Conservation (phyloP, 1,139 yeast species). For the Hyphopichia burtonii region DNA sequence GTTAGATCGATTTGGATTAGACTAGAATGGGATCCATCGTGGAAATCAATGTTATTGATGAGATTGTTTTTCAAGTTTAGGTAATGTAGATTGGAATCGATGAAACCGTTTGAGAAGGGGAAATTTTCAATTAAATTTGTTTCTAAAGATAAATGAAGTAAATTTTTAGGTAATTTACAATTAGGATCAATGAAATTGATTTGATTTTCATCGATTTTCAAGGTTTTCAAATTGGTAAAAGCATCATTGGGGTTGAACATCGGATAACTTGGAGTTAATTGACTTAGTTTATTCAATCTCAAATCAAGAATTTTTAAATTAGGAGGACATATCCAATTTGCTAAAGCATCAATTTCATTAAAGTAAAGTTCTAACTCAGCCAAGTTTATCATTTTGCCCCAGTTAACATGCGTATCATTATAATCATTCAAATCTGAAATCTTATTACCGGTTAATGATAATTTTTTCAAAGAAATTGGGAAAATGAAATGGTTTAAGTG, state of each 20-base stretch:
- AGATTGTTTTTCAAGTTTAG: conserved; percentile 22
- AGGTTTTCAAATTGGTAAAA: not conserved
- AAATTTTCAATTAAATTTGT: conserved; percentile 10
- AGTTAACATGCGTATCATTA: conserved; percentile 13
- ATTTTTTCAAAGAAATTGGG: conserved; percentile 21
- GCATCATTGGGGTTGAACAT: conserved; percentile 7
- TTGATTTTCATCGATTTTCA: conserved; percentile 14
- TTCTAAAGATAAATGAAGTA: conserved; percentile 10
- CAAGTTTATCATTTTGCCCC: conserved; percentile 24
- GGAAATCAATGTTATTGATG: conserved; percentile 7
- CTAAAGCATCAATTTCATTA: conserved; percentile 19
- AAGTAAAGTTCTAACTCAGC: conserved; percentile 22
- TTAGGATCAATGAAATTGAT: conserved; percentile 14
- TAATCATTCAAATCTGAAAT: conserved; percentile 16
- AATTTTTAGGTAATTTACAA: conserved; percentile 16
- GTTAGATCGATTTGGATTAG: conserved; percentile 15
- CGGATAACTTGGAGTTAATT: conserved; percentile 8
- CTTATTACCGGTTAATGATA: conserved; percentile 23
- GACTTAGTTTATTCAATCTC: conserved; percentile 16
- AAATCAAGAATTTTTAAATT: conserved; percentile 22
- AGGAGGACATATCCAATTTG: conserved; percentile 25
- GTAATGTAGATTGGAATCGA: conserved; percentile 9
- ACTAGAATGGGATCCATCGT: not conserved
- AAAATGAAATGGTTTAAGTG: conserved; percentile 21
- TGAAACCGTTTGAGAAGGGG: not conserved